These are phyloP conservation scores for Pseudonectria buxi DNA, from an alignment of 2,329 filamentous ascomycete species.

Conservation along the genomic window DNA sequence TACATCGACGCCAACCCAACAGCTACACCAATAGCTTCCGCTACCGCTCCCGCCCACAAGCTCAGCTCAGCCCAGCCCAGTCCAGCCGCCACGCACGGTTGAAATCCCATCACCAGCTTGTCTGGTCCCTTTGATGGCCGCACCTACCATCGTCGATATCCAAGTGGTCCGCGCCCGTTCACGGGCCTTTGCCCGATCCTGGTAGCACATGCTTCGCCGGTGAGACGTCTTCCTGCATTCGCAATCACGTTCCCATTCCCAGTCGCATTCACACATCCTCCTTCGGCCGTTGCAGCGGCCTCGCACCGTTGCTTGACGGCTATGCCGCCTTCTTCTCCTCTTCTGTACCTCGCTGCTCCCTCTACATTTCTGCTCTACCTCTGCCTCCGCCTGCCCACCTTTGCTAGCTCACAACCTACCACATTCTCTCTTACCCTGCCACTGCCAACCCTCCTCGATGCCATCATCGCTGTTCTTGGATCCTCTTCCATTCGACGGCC, in stretches of 20 bases:
- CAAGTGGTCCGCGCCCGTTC: conserved; percentile 3
- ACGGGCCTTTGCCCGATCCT: conserved; percentile 13
- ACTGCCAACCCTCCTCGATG: conserved; percentile 7
- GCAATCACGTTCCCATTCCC: conserved; percentile 6
- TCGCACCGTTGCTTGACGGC: conserved; percentile 7
- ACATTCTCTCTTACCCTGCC: conserved; percentile 6
- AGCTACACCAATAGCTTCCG: no score
- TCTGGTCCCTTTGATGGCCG: conserved; percentile 16
- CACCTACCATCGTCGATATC: conserved; percentile 1
- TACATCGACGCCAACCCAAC: no score
- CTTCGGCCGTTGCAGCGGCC: conserved; percentile 13
- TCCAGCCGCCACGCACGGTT: neutral
- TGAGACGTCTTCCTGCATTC: conserved; percentile 12
- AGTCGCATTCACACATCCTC: conserved; percentile 12
- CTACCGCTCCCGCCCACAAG: no score
- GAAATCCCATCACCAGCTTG: conserved; percentile 7
- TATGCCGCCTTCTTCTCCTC: no score
- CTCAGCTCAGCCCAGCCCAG: no score
- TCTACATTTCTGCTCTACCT: conserved; percentile 14
- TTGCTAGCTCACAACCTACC: conserved; percentile 12
- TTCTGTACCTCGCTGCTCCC: conserved; percentile 11
- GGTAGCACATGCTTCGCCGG: conserved; percentile 24
- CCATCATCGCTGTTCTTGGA: conserved; percentile 5
- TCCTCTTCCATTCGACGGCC: conserved; percentile 16
- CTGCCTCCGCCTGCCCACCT: conserved; percentile 13